Evolutionary conservation across 345 rosid species (phyloP).

Genomic region (Aurinia saxatilis): DNA sequence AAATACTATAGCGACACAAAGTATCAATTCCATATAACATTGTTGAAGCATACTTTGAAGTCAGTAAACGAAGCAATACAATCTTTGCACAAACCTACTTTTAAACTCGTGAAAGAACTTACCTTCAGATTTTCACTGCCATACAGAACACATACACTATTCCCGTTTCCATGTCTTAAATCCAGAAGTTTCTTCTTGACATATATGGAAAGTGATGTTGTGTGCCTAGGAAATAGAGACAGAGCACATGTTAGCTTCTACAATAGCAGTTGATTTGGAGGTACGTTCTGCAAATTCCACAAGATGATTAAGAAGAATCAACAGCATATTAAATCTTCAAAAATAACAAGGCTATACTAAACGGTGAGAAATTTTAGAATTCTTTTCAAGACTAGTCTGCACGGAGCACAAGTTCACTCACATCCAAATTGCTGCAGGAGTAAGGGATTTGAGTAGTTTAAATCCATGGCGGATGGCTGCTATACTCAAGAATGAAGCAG

Average conservation of each 20-base stretch:
- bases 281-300: background rate
- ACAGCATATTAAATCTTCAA: background rate
- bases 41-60: constrained; percentile 6
- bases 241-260: constrained; percentile 13
- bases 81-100: background rate
- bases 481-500: constrained; percentile 78
- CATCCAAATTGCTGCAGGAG: constrained; percentile 58
- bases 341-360: constrained; percentile 1
- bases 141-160: constrained; percentile 54
- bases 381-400: background rate
- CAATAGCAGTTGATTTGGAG: constrained; percentile 8
- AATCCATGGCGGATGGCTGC: constrained; percentile 79
- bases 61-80: background rate
- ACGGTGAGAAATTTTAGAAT: background rate
- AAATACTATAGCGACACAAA: background rate
- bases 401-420: constrained; percentile 26
- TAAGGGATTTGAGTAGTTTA: constrained; percentile 61
- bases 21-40: background rate
- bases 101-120: constrained; percentile 5
- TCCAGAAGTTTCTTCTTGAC: constrained; percentile 57
- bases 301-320: background rate
- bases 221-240: constrained; percentile 53
- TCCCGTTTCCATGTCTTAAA: constrained; percentile 63
- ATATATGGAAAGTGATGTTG: constrained; percentile 51
- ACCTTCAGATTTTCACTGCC: constrained; percentile 50